Conservation (phyloP, 352 stramenopile genomes). For the Pythium brachiatum region DNA sequence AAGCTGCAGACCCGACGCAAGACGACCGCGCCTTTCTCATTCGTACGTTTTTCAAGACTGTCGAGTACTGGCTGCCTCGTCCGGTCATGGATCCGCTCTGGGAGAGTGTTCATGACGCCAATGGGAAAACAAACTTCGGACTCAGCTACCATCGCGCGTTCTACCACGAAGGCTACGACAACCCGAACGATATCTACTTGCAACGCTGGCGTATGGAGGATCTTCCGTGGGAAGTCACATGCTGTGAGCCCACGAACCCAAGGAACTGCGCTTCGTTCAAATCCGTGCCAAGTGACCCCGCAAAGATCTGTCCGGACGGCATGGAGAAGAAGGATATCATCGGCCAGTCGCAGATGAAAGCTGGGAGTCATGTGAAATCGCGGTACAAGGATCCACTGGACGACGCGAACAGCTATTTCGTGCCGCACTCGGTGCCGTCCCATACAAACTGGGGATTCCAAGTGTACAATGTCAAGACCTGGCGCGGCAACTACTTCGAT, state of each 20-base stretch:
- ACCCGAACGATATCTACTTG: constrained; percentile 97
- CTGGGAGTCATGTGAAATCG: constrained; percentile 58
- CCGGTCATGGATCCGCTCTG: constrained; percentile 96
- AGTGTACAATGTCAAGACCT: constrained; percentile 90
- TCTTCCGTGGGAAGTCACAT: constrained; percentile 89
- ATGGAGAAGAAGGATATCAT: constrained; percentile 65
- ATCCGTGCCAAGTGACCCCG: constrained; percentile 28
- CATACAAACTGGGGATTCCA: constrained; percentile 76
- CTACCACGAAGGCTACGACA: constrained; percentile 93
- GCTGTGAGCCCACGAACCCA: constrained; percentile 64
- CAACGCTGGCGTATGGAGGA: constrained; percentile 96
- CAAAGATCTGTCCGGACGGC: constrained; percentile 43
- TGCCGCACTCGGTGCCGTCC: constrained; percentile 79
- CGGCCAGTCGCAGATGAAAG: constrained; percentile 57
- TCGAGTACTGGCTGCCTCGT: constrained; percentile 94
- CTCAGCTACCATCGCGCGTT: constrained; percentile 96
- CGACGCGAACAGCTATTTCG: constrained; percentile 87
- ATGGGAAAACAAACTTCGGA: constrained; percentile 84
- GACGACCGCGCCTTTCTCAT: constrained; percentile 81
- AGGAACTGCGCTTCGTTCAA: constrained; percentile 52
- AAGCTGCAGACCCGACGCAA: constrained; percentile 13
- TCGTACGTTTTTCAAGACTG: constrained; percentile 94
- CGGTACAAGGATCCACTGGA: constrained; percentile 93
- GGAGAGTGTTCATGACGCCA: constrained; percentile 90
- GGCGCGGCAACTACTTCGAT: constrained; percentile 95